Conservation (phyloP, 129 eudicot genomes). For the Chrysanthemum makinoi region DNA sequence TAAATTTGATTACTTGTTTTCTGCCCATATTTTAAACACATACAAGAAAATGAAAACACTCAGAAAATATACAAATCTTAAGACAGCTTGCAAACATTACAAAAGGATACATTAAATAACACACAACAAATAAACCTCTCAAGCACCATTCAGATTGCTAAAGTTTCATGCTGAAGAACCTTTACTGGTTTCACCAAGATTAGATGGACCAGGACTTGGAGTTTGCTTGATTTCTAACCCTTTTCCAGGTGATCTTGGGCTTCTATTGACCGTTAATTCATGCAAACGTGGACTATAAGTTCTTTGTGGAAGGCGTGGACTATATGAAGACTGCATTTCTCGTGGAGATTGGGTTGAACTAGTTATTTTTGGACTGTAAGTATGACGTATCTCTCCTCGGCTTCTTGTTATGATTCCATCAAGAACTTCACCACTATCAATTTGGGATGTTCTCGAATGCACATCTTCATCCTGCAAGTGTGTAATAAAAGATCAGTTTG, state of each 20-base stretch:
- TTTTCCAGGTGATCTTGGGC: conserved; percentile 46
- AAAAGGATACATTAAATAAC: conserved; percentile 24
- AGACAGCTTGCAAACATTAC: conserved; percentile 20
- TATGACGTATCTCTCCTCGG: conserved; percentile 73
- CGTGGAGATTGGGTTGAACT: conserved; percentile 52
- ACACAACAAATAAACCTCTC: conserved; percentile 42
- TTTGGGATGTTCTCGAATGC: conserved; percentile 33
- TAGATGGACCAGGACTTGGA: conserved; percentile 63
- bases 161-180: conserved; percentile 45
- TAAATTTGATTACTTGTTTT: conserved; percentile 32
- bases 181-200: conserved; percentile 38
- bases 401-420: conserved; percentile 82
- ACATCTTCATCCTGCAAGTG: conserved; percentile 61
- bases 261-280: conserved; percentile 33
- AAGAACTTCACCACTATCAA: conserved; percentile 57
- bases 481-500: background rate
- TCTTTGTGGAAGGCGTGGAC: conserved; percentile 48
- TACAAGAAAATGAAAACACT: conserved; percentile 21
- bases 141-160: conserved; percentile 34
- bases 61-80: conserved; percentile 18
- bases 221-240: conserved; percentile 52
- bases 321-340: conserved; percentile 50
- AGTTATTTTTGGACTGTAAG: conserved; percentile 63
- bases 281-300: conserved; percentile 47
- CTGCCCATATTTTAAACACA: conserved; percentile 35